A percentile compares a stretch with the other conserved stretches of the same genome.
Conservation (phyloP, 2,329 filamentous ascomycete genomes). For the Diaporthe citriasiana region DNA sequence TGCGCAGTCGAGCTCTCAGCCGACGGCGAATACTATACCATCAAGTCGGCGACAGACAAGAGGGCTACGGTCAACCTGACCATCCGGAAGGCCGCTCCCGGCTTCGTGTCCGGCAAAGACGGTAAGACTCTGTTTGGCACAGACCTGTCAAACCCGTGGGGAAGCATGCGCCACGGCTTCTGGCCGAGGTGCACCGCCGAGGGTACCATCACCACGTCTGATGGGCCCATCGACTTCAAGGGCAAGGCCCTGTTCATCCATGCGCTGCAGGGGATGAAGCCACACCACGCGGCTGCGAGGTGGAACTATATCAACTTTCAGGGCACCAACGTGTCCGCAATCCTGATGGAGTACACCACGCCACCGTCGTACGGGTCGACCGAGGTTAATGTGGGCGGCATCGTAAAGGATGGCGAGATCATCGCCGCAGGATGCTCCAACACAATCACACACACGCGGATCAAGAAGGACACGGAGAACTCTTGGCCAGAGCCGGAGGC, state of each 20-base stretch:
- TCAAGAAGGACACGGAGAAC: conserved; percentile 80
- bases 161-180: conserved; percentile 90
- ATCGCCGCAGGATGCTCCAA: conserved; percentile 78
- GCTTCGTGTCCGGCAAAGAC: conserved; percentile 87
- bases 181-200: conserved; percentile 90
- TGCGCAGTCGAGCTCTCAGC: conserved; percentile 88
- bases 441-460: conserved; percentile 77
- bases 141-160: conserved; percentile 89
- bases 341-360: conserved; percentile 97
- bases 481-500: conserved; percentile 90
- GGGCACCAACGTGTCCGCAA: conserved; percentile 84
- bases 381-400: conserved; percentile 83
- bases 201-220: conserved; percentile 86
- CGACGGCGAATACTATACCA: conserved; percentile 84
- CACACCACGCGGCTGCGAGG: conserved; percentile 89
- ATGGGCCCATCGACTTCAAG: conserved; percentile 85
- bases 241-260: conserved; percentile 85
- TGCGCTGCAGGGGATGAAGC: conserved; percentile 98
- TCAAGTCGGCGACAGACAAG: conserved; percentile 91
- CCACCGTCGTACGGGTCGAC: conserved; percentile 93
- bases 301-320: conserved; percentile 98
- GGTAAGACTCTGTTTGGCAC: conserved; percentile 90
- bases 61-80: conserved; percentile 88
- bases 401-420: conserved; percentile 86
- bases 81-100: conserved; percentile 80